Percentiles rank a stretch among this genome's conserved stretches.
These are phyloP conservation scores for Iberis pinnata DNA, from an alignment of 345 rosid species.

Conservation along the genomic window DNA sequence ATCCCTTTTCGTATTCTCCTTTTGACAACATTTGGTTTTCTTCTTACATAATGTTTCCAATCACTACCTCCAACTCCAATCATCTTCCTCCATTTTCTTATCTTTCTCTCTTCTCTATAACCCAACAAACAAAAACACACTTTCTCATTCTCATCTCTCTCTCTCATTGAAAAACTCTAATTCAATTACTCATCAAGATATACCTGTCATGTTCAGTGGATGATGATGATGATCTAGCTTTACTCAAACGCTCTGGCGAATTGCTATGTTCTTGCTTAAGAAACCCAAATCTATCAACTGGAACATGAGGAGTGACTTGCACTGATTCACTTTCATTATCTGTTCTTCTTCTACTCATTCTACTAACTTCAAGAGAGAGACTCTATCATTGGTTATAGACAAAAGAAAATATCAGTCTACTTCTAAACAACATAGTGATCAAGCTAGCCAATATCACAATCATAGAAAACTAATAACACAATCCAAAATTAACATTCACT, in stretches of 20 bases:
- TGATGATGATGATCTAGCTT: constrained; percentile 35
- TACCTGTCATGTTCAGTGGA: constrained; percentile 52
- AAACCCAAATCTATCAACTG: constrained; percentile 66
- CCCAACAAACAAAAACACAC: constrained; percentile 15
- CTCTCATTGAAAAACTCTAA: neutral
- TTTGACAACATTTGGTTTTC: constrained; percentile 78
- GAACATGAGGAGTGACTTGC: constrained; percentile 45
- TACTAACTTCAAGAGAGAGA: constrained; percentile 30
- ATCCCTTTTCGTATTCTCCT: constrained; percentile 87
- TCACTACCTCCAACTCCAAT: constrained; percentile 97
- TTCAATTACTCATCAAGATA: neutral
- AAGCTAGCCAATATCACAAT: constrained; percentile 7
- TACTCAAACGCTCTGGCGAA: constrained; percentile 37
- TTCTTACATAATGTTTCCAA: constrained; percentile 88
- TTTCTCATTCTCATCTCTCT: neutral
- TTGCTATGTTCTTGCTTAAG: constrained; percentile 55
- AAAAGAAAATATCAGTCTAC: neutral
- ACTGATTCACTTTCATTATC: constrained; percentile 60
- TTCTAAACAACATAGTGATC: constrained; percentile 28
- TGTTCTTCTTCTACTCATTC: constrained; percentile 58
- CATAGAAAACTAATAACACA: neutral
- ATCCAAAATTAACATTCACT: neutral
- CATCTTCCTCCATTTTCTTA: constrained; percentile 97
- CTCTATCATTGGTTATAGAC: constrained; percentile 13
- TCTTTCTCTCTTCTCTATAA: constrained; percentile 73